Evolutionary conservation across 192 early-diverging fungal genomes (phyloP).

Genomic region (Podila epigama): DNA sequence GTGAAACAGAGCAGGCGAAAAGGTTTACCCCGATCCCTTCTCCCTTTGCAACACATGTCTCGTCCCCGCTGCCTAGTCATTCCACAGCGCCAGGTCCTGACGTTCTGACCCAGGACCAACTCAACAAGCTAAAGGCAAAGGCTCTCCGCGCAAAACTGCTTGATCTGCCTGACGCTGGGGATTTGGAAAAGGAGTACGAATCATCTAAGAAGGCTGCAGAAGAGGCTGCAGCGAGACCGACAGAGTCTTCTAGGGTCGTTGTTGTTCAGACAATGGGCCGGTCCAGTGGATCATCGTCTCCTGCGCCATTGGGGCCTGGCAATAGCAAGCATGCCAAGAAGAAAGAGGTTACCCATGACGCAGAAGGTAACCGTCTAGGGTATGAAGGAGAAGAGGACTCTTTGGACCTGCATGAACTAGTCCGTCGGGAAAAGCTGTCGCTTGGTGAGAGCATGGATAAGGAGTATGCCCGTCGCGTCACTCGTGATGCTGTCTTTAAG

Average conservation of each 20-base stretch:
- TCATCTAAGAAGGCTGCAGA: constrained; percentile 60
- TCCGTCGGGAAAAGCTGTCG: constrained; percentile 72
- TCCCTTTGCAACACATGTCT: constrained; percentile 44
- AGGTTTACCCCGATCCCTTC: constrained; percentile 39
- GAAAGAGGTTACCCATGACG: constrained; percentile 66
- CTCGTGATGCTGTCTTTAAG: constrained; percentile 69
- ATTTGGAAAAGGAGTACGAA: constrained; percentile 77
- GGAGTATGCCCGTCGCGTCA: constrained; percentile 75
- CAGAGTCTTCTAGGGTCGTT: constrained; percentile 44
- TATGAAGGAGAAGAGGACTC: constrained; percentile 67
- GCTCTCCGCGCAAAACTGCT: constrained; percentile 83
- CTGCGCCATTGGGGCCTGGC: constrained; percentile 24
- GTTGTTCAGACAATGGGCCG: constrained; percentile 49
- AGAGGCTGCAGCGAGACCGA: constrained; percentile 1
- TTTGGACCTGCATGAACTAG: constrained; percentile 67
- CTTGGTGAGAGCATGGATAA: constrained; percentile 64
- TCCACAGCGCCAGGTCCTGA: constrained; percentile 4
- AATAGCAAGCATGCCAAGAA: constrained; percentile 53
- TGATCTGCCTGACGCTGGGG: constrained; percentile 63
- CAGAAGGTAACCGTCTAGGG: constrained; percentile 64
- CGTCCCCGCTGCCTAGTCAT: constrained; percentile 36
- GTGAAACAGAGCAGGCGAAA: constrained; percentile 33
- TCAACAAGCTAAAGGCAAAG: constrained; percentile 87
- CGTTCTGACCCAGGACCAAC: constrained; percentile 57
- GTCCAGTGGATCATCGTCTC: constrained; percentile 21